phyloP scores from a whole-genome alignment of 1,284 basidiomycete genomes.

The Ganoderma lingzhi region DNA sequence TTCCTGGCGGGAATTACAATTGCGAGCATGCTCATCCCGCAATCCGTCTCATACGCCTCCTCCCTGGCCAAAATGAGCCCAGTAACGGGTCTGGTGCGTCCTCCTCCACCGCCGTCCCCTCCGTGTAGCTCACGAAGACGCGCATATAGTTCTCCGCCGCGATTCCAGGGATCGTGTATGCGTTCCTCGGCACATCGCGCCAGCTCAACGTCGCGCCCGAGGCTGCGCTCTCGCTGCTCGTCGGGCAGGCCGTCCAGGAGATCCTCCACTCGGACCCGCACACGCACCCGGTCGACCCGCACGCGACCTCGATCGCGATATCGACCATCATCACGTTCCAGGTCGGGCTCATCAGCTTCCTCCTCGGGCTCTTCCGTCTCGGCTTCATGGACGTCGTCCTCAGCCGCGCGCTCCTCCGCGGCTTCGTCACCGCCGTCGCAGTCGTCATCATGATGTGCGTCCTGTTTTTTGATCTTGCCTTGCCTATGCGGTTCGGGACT shows the following conservation, averaged over 20 bases:
- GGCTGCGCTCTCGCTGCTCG: slow-evolving; percentile 87
- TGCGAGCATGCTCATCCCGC: slow-evolving; percentile 90
- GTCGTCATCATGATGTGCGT: slow-evolving; percentile 77
- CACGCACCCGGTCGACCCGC: slow-evolving; percentile 55
- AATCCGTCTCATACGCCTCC: slow-evolving; percentile 92
- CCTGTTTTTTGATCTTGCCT: no score
- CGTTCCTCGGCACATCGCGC: slow-evolving; percentile 84
- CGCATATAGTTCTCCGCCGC: slow-evolving; percentile 74
- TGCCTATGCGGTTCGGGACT: not conserved
- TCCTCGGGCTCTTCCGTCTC: slow-evolving; percentile 87
- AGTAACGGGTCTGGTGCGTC: slow-evolving; percentile 78
- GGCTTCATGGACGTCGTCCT: slow-evolving; percentile 96
- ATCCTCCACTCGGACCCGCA: slow-evolving; percentile 71
- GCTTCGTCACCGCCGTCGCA: slow-evolving; percentile 86
- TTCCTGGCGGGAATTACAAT: slow-evolving; percentile 87
- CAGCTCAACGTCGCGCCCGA: slow-evolving; percentile 91
- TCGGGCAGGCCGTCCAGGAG: slow-evolving; percentile 86
- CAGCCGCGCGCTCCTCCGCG: slow-evolving; percentile 87
- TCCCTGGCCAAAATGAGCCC: slow-evolving; percentile 86
- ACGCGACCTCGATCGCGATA: slow-evolving; percentile 69
- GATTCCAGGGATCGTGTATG: slow-evolving; percentile 85
- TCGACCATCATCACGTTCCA: slow-evolving; percentile 86
- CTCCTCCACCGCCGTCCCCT: slow-evolving; percentile 39
- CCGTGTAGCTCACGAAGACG: not conserved
- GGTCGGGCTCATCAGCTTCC: slow-evolving; percentile 88